Evolutionary conservation across 805 yeast species (phyloP), one percentile per base, ranked within the genome.

Genomic region (Metschnikowia orientalis): DNA sequence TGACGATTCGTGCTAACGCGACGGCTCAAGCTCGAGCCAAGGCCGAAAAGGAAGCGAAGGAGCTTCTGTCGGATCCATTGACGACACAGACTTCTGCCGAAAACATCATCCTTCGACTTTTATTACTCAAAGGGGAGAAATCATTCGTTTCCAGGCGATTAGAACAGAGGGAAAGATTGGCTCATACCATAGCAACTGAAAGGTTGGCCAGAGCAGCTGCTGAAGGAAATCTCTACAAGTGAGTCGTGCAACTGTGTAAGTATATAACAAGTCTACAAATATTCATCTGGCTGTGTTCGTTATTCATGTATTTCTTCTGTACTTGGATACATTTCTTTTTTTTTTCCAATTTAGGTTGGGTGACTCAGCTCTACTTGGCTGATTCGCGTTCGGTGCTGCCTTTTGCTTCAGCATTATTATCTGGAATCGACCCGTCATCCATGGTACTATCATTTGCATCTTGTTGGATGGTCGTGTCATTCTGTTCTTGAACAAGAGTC

Each of bases 1-100:
- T 75, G 41, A 83, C 95, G 0, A 77, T 83, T 16, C 61, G 71
- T 63, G 90, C 87, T 0, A 82, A 79, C 47, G 80, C 87, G 7
- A 77, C 88, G 14, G 69, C 77, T 9, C 67, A 61, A 30, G 69
- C 73, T 7, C 71, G 79, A 42, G 69, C 67, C 6, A 59, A 59
- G 27, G 59, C 59, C 8, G 50, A 42, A 3, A 38, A 44, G 27
- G 56, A 54, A 7, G 53, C 44, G 2, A 38, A 27, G 30, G 48
- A 36, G 41, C 40, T 28, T 28, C 48, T 29, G 39, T 30, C 47
- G 4, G 69, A 69, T 26, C 73, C 51, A 2, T 49, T 59, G 5
- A 52, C 61, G n/a, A 63, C 67, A 0, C 68, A 65, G 32, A 54
- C 62, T 2, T 46, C 53, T 4, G 70, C 73, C 5, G 89, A 84